These are phyloP conservation scores for Scolecobasidium constrictum DNA, from an alignment of 2,329 filamentous ascomycete species.

Conservation along the genomic window DNA sequence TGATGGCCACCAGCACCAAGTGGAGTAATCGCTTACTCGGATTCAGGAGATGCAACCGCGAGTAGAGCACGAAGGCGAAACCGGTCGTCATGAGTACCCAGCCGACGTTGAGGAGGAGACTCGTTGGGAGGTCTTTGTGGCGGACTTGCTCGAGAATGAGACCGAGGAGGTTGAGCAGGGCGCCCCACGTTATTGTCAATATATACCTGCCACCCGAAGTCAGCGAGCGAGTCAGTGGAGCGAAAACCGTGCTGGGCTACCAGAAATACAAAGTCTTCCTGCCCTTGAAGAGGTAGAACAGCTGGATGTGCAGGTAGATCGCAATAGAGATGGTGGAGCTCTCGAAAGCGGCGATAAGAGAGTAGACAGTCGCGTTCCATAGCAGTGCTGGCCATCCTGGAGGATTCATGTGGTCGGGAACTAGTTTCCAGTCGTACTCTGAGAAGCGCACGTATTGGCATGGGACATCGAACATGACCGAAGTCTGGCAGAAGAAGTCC, in stretches of 20 bases:
- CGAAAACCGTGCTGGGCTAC: neutral
- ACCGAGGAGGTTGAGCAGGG: neutral
- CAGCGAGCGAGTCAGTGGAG: neutral
- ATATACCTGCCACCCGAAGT: neutral
- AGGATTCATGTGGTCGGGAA: neutral
- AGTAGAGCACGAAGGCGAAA: slow-evolving; percentile 14
- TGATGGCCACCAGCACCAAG: slow-evolving; percentile 13
- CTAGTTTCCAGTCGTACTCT: neutral
- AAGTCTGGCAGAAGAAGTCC: no score
- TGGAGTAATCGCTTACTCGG: slow-evolving; percentile 11
- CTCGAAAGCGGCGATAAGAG: neutral
- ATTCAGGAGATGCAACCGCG: slow-evolving; percentile 14
- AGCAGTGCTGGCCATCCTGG: neutral
- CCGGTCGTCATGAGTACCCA: slow-evolving; percentile 4
- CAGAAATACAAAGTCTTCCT: slow-evolving; percentile 1
- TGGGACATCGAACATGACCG: neutral
- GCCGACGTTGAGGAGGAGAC: neutral
- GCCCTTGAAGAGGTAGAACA: slow-evolving; percentile 1
- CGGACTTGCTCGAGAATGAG: neutral
- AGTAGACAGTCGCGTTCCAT: slow-evolving; percentile 1
- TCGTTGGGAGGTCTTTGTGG: neutral
- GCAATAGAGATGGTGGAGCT: neutral
- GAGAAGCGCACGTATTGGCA: neutral
- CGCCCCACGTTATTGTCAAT: neutral
- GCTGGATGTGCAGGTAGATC: neutral